Percentiles rank a stretch among this genome's conserved stretches.
phyloP scores from a whole-genome alignment of 2,329 filamentous ascomycete genomes.

The Cytospora chrysosperma region DNA sequence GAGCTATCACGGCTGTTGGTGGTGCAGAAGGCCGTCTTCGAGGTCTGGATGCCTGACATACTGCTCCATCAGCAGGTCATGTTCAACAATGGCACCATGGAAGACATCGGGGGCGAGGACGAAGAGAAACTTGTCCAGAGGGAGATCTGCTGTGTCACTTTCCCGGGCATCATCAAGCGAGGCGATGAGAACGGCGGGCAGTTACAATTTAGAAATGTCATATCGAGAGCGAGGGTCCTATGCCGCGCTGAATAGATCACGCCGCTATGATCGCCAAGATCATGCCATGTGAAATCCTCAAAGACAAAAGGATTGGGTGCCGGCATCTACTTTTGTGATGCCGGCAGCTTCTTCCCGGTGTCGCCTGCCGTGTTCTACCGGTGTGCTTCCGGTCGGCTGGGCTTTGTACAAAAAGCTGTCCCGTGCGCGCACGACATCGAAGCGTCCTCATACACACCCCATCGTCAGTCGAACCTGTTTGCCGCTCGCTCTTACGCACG shows the following conservation, averaged over 20 bases:
- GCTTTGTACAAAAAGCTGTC: neutral
- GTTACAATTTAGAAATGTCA: conserved; percentile 60
- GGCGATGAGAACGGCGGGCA: conserved; percentile 65
- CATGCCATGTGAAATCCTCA: conserved; percentile 7
- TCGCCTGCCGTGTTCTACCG: neutral
- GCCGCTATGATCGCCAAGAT: conserved; percentile 1
- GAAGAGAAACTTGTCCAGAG: conserved; percentile 53
- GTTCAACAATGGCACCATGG: conserved; percentile 62
- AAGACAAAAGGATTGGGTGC: neutral
- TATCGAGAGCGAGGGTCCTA: conserved; percentile 65
- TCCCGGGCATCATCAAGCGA: conserved; percentile 62
- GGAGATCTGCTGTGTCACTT: conserved; percentile 61
- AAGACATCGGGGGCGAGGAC: conserved; percentile 63
- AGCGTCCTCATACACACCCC: neutral
- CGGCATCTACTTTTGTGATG: neutral
- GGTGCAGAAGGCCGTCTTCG: conserved; percentile 59
- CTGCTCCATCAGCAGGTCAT: conserved; percentile 51
- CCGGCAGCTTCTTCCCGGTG: neutral
- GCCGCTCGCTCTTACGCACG: neutral
- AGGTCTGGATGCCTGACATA: conserved; percentile 54
- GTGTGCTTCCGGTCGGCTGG: neutral
- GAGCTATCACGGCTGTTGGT: conserved; percentile 56
- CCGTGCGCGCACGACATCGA: neutral
- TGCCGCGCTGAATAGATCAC: conserved; percentile 48
- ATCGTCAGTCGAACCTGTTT: neutral